Percentiles rank a stretch among this genome's conserved stretches.
phyloP scores from a whole-genome alignment of 2,329 filamentous ascomycete species.

The Fusarium robinianum region DNA sequence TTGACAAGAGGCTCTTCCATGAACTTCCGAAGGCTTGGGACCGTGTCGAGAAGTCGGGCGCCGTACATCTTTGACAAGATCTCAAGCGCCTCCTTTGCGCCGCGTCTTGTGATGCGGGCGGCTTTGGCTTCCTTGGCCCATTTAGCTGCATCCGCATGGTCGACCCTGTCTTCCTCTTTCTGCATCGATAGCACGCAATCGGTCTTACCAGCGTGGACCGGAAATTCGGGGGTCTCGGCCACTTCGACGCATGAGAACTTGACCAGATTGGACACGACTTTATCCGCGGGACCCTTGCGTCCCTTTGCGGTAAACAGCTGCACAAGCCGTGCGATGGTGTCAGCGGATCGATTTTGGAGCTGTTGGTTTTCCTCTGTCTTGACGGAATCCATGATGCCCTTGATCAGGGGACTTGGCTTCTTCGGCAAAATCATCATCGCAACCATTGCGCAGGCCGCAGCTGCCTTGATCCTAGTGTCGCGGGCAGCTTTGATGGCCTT shows the following conservation, averaged over 20 bases:
- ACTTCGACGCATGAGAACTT: constrained; percentile 99
- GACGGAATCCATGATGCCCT: constrained; percentile 97
- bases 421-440: constrained; percentile 88
- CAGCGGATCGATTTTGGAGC: constrained; percentile 83
- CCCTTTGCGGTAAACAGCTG: constrained; percentile 80
- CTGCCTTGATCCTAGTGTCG: constrained; percentile 84
- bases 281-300: constrained; percentile 85
- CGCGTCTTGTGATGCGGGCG: constrained; percentile 86
- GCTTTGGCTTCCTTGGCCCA: constrained; percentile 89
- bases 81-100: constrained; percentile 92
- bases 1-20: constrained; percentile 80
- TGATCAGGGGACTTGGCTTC: constrained; percentile 91
- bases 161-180: constrained; percentile 94
- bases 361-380: constrained; percentile 92
- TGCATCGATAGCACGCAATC: constrained; percentile 88
- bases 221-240: constrained; percentile 94
- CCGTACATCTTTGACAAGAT: constrained; percentile 83
- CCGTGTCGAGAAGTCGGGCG: constrained; percentile 73
- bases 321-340: constrained; percentile 83
- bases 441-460: constrained; percentile 84
- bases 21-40: constrained; percentile 78
- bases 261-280: constrained; percentile 92
- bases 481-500: constrained; percentile 77
- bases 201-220: constrained; percentile 76
- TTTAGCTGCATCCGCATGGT: constrained; percentile 87